Evolutionary conservation across 1,139 yeast genomes (phyloP).

Genomic region (Pichia sp.): DNA sequence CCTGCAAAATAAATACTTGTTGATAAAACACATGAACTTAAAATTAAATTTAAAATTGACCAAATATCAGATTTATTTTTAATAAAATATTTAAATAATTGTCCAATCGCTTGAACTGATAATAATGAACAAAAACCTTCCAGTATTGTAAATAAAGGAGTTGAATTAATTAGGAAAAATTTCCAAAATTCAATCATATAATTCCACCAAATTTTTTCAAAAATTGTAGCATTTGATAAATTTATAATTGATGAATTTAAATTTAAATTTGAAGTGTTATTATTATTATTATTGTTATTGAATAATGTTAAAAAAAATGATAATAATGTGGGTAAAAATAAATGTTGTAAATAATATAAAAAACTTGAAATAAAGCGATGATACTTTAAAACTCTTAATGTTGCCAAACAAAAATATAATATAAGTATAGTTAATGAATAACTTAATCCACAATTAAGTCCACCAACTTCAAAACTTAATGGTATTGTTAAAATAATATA

Average conservation of each 20-base stretch:
- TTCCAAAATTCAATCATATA: slow-evolving; percentile 60
- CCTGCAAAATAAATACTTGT: slow-evolving; percentile 72
- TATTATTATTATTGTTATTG: slow-evolving; percentile 29
- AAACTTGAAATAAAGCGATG: slow-evolving; percentile 47
- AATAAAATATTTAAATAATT: slow-evolving; percentile 70
- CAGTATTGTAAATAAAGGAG: slow-evolving; percentile 79
- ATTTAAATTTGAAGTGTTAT: no score
- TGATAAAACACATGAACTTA: slow-evolving; percentile 72
- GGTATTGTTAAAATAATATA: slow-evolving; percentile 82
- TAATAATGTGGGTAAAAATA: slow-evolving; percentile 74
- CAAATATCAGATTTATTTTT: slow-evolving; percentile 65
- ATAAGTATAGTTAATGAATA: slow-evolving; percentile 71
- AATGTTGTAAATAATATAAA: slow-evolving; percentile 74
- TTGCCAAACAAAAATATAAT: slow-evolving; percentile 66
- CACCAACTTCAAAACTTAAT: slow-evolving; percentile 93
- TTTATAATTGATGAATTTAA: slow-evolving; percentile 17
- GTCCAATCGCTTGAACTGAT: slow-evolving; percentile 87
- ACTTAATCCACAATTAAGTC: slow-evolving; percentile 80
- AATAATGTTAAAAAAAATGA: slow-evolving; percentile 64
- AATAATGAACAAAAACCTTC: slow-evolving; percentile 92
- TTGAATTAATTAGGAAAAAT: slow-evolving; percentile 62
- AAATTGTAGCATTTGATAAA: slow-evolving; percentile 13
- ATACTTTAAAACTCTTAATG: slow-evolving; percentile 51
- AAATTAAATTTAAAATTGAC: slow-evolving; percentile 69
- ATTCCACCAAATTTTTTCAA: slow-evolving; percentile 28